phyloP scores from a whole-genome alignment of 148 eudicot species.

The Rhododendron ferrugineum region DNA sequence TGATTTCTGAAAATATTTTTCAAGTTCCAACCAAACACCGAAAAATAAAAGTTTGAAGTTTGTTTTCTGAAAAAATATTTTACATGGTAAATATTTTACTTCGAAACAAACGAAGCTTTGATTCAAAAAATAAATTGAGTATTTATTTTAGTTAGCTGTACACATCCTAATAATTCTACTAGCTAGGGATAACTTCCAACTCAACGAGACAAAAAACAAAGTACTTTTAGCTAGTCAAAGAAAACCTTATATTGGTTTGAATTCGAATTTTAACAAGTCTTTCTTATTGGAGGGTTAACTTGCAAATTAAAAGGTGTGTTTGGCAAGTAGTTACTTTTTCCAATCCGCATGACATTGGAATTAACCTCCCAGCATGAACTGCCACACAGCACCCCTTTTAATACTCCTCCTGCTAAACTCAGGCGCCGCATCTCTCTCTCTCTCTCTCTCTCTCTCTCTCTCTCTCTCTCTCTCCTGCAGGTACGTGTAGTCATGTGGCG shows the following conservation, averaged over 20 bases:
- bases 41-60: no score
- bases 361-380: neutral
- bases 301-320: no score
- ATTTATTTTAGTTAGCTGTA: no score
- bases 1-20: no score
- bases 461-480: neutral
- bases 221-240: no score
- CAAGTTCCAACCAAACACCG: no score
- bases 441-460: slow-evolving; percentile 3
- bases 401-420: neutral
- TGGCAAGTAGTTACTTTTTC: neutral
- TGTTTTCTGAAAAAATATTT: no score
- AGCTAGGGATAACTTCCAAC: no score
- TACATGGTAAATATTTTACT: no score
- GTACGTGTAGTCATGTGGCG: neutral
- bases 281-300: neutral
- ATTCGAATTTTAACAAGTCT: neutral
- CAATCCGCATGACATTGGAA: slow-evolving; percentile 4
- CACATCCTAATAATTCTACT: no score
- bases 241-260: neutral
- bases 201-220: neutral
- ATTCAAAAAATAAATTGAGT: no score
- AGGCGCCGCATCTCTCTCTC: neutral
- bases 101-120: no score
- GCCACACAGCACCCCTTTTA: neutral